Percentiles rank a stretch among this genome's conserved stretches.
Evolutionary conservation across 2,329 filamentous ascomycete species (phyloP).

Genomic region (Microdochium trichocladiopsis): DNA sequence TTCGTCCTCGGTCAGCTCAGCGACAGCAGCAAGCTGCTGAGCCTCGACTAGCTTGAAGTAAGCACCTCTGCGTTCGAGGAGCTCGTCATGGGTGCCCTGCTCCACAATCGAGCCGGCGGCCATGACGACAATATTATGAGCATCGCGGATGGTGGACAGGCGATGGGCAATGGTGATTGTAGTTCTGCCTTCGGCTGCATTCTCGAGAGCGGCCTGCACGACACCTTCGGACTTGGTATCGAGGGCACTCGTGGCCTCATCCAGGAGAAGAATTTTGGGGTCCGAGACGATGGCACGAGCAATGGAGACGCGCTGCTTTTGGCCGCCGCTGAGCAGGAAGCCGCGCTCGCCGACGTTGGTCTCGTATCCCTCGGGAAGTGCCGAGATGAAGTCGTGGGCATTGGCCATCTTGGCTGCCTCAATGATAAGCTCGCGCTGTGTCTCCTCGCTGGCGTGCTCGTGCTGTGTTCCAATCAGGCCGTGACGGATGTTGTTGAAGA

Average conservation of each 20-base stretch:
- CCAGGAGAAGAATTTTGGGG: constrained; percentile 84
- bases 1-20: constrained; percentile 44
- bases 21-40: constrained; percentile 67
- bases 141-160: constrained; percentile 87
- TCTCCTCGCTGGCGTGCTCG: constrained; percentile 61
- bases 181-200: constrained; percentile 76
- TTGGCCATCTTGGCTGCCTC: constrained; percentile 87
- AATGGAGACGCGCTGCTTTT: constrained; percentile 96
- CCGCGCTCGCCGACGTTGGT: constrained; percentile 95
- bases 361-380: constrained; percentile 81
- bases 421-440: constrained; percentile 63
- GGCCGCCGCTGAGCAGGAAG: constrained; percentile 85
- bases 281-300: constrained; percentile 85
- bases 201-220: constrained; percentile 87
- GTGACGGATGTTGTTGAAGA: constrained; percentile 83
- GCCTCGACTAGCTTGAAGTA: constrained; percentile 85
- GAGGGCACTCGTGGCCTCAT: constrained; percentile 89
- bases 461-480: constrained; percentile 79
- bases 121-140: constrained; percentile 96
- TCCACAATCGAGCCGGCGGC: constrained; percentile 78
- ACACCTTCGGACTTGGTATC: constrained; percentile 94
- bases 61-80: constrained; percentile 63
- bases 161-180: constrained; percentile 96
- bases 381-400: constrained; percentile 82
- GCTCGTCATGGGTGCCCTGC: constrained; percentile 78